Conservation (phyloP, 176 grass and related monocot species). For the Avena sativa region DNA sequence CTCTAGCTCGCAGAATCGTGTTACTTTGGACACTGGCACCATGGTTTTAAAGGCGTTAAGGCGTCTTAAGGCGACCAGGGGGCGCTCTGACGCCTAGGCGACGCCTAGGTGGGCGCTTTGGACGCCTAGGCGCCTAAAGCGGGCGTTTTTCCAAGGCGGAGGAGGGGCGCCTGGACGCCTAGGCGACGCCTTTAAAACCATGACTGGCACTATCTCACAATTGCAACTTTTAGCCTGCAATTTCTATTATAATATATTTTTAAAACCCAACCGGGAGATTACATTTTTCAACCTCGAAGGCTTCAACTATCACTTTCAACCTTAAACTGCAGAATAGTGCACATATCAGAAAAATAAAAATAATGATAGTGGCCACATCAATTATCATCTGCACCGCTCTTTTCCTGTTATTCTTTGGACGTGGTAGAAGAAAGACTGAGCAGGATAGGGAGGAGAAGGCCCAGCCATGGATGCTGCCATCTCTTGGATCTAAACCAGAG, state of each 20-base stretch:
- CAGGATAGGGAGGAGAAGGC: background rate
- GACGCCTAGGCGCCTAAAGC: no score
- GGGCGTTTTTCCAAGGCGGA: no score
- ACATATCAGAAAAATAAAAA: background rate
- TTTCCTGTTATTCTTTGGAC: background rate
- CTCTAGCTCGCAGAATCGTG: background rate
- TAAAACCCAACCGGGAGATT: background rate
- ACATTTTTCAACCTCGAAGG: background rate
- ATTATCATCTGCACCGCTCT: background rate
- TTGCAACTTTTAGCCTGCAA: background rate
- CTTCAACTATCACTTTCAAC: background rate
- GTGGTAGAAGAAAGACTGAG: constrained; percentile 1
- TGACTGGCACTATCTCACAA: background rate
- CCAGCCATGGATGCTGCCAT: constrained; percentile 1
- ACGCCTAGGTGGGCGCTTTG: no score
- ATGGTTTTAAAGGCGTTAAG: no score
- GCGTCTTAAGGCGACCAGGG: no score
- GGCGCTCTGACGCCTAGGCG: no score
- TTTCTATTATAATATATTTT: background rate
- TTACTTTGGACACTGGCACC: background rate
- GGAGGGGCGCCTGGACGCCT: no score
- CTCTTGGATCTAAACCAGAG: background rate
- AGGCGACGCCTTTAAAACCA: no score
- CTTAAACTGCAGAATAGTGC: background rate
- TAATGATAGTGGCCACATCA: background rate